Percentiles rank a stretch among this genome's conserved stretches.
Evolutionary conservation across 2,329 filamentous ascomycete species (phyloP).

Genomic region (Fusarium sp.): DNA sequence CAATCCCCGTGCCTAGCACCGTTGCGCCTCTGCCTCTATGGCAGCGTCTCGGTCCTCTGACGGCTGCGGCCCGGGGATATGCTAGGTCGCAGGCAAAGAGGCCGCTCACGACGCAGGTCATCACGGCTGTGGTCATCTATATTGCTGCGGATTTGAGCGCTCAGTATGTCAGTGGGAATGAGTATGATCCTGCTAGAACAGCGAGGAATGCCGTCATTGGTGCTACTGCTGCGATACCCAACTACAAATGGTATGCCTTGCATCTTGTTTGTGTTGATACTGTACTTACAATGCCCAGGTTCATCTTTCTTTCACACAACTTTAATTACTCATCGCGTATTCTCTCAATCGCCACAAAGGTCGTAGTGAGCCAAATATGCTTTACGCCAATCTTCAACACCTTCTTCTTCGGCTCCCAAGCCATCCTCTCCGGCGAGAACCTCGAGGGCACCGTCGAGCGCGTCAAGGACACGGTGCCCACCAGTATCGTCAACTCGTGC

Average conservation of each 20-base stretch:
- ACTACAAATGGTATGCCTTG: constrained; percentile 78
- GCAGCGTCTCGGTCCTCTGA: constrained; percentile 69
- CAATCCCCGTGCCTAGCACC: constrained; percentile 31
- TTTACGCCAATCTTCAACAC: constrained; percentile 88
- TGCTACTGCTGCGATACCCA: constrained; percentile 78
- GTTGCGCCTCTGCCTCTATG: constrained; percentile 58
- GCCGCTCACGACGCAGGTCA: constrained; percentile 84
- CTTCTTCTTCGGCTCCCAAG: constrained; percentile 86
- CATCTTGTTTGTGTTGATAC: no score
- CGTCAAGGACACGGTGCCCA: constrained; percentile 80
- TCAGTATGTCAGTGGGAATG: constrained; percentile 72
- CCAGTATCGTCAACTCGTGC: constrained; percentile 80
- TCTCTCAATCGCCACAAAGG: constrained; percentile 80
- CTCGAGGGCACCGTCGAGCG: constrained; percentile 75
- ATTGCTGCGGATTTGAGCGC: constrained; percentile 82
- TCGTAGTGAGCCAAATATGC: constrained; percentile 79
- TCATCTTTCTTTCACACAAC: constrained; percentile 80
- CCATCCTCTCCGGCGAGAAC: constrained; percentile 76
- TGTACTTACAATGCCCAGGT: constrained; percentile 62
- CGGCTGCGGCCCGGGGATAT: constrained; percentile 69
- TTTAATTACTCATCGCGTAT: constrained; percentile 86
- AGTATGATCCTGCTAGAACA: constrained; percentile 78
- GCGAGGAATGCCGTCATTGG: constrained; percentile 80
- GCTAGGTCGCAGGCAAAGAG: constrained; percentile 76
- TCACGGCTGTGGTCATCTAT: constrained; percentile 82